These are phyloP conservation scores for Neurospora tetrasperma DNA, from an alignment of 495 filamentous ascomycete genomes.

Conservation along the genomic window DNA sequence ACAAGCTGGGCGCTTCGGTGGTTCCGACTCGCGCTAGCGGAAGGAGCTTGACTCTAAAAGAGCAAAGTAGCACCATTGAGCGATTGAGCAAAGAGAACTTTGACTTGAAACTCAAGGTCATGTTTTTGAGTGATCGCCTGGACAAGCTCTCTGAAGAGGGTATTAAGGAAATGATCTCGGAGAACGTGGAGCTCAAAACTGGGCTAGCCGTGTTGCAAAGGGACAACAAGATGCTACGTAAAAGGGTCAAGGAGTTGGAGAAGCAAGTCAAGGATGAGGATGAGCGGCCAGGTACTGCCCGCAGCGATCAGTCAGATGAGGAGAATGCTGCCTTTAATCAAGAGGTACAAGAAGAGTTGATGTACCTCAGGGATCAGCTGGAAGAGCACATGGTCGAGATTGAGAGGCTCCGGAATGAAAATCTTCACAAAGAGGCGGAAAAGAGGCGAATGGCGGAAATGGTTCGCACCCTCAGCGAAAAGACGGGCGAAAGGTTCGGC, in stretches of 20 bases:
- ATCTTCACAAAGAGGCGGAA: constrained; percentile 63
- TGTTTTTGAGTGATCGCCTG: constrained; percentile 87
- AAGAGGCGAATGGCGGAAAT: constrained; percentile 74
- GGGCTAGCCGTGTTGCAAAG: constrained; percentile 77
- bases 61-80: constrained; percentile 94
- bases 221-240: constrained; percentile 71
- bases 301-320: constrained; percentile 38
- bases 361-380: constrained; percentile 70
- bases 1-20: constrained; percentile 23
- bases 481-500: constrained; percentile 41
- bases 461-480: constrained; percentile 60
- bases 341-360: constrained; percentile 73
- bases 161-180: constrained; percentile 91
- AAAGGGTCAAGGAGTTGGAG: constrained; percentile 74
- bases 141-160: constrained; percentile 92
- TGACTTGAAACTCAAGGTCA: constrained; percentile 93
- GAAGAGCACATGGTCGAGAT: constrained; percentile 75
- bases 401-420: constrained; percentile 69
- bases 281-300: constrained; percentile 45
- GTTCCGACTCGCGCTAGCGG: constrained; percentile 53
- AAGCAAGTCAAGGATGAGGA: constrained; percentile 70
- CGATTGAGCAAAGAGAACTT: constrained; percentile 93
- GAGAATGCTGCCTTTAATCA: constrained; percentile 44
- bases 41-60: constrained; percentile 85
- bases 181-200: constrained; percentile 92